Evolutionary conservation across 140 eudicot genomes (phyloP).

Genomic region (Ambrosia hybrid): DNA sequence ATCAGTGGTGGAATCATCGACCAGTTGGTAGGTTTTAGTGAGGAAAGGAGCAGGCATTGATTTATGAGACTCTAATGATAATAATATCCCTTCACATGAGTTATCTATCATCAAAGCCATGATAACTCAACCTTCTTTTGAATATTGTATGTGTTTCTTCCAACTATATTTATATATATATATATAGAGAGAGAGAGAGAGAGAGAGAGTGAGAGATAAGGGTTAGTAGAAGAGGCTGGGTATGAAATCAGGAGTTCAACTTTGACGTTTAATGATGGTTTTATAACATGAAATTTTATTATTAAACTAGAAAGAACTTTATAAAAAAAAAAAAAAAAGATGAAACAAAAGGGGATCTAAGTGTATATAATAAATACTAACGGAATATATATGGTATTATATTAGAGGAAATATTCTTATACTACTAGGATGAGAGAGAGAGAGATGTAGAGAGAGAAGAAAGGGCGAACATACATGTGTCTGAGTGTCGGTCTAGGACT

Average conservation of each 20-base stretch:
- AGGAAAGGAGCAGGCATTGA: conserved; percentile 96
- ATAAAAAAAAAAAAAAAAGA: not conserved
- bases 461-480: conserved; percentile 81
- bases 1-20: conserved; percentile 81
- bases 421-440: conserved; percentile 10
- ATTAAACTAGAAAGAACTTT: conserved; percentile 3
- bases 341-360: not conserved
- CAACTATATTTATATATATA: not conserved
- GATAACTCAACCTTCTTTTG: conserved; percentile 15
- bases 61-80: conserved; percentile 80
- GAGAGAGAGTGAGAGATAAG: conserved; percentile 20
- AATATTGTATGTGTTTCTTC: conserved; percentile 22
- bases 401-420: conserved; percentile 15
- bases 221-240: conserved; percentile 30
- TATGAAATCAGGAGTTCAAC: conserved; percentile 10
- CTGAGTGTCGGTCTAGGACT: conserved; percentile 56
- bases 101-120: conserved; percentile 89
- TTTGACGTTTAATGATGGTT: conserved; percentile 19
- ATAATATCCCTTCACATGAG: conserved; percentile 60
- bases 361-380: conserved; percentile 14
- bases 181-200: conserved; percentile 7
- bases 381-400: conserved; percentile 14
- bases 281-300: not conserved
- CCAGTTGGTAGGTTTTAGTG: conserved; percentile 86
- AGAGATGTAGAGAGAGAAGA: conserved; percentile 33